These are phyloP conservation scores for Tulasnella sp. DNA, from an alignment of 768 basidiomycete species.

Conservation along the genomic window DNA sequence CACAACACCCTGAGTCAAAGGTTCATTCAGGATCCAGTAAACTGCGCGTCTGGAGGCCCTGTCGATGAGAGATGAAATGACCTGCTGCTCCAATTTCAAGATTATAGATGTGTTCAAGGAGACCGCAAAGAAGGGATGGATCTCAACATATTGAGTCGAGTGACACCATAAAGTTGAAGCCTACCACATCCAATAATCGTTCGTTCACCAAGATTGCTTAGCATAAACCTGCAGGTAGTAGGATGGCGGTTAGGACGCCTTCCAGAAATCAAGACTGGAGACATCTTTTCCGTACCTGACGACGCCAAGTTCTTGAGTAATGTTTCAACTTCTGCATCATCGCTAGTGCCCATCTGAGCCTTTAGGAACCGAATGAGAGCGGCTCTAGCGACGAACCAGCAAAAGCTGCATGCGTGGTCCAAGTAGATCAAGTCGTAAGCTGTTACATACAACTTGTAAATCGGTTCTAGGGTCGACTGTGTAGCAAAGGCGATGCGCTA, in stretches of 20 bases:
- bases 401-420: slow-evolving; percentile 34
- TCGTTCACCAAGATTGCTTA: slow-evolving; percentile 17
- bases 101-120: slow-evolving; percentile 11
- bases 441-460: slow-evolving; percentile 22
- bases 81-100: neutral
- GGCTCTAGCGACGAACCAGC: slow-evolving; percentile 21
- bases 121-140: neutral
- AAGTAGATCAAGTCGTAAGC: slow-evolving; percentile 20
- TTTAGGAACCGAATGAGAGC: slow-evolving; percentile 18
- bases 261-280: neutral
- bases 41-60: too few species aligned
- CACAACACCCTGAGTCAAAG: too few species aligned
- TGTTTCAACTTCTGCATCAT: neutral
- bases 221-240: slow-evolving; percentile 4
- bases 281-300: neutral
- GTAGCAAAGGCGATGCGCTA: slow-evolving; percentile 14
- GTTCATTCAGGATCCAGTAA: too few species aligned
- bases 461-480: slow-evolving; percentile 13
- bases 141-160: neutral
- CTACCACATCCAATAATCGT: slow-evolving; percentile 15
- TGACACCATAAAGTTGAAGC: neutral
- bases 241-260: neutral
- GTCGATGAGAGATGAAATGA: neutral
- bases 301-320: slow-evolving; percentile 8
- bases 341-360: neutral